Evolutionary conservation across 805 yeast species (phyloP).

Genomic region (Saturnispora kantuleensis): DNA sequence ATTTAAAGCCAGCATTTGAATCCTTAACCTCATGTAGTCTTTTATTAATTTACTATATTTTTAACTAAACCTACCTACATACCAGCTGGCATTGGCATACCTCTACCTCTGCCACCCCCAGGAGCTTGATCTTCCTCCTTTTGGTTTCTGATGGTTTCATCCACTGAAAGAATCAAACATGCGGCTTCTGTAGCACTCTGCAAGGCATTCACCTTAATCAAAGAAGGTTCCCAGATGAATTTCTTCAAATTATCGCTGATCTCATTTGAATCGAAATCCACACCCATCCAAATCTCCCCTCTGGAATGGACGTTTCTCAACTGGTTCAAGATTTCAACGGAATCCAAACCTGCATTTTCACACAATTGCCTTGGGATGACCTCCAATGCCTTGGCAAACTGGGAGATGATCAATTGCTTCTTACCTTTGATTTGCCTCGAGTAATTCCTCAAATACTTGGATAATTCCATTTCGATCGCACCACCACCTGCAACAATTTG

Average conservation of each 20-base stretch:
- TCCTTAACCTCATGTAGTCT: not conserved
- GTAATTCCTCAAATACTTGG: slow-evolving; percentile 77
- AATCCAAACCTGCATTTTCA: slow-evolving; percentile 98
- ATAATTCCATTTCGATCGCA: slow-evolving; percentile 95
- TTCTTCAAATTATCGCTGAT: slow-evolving; percentile 76
- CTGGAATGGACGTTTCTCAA: slow-evolving; percentile 90
- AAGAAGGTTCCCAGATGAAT: slow-evolving; percentile 97
- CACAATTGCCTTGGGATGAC: slow-evolving; percentile 95
- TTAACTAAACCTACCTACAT: slow-evolving; percentile 4
- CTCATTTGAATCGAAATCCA: slow-evolving; percentile 77
- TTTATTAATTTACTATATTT: not conserved
- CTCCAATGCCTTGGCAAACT: slow-evolving; percentile 91
- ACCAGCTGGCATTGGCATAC: slow-evolving; percentile 38
- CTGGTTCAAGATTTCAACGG: slow-evolving; percentile 85
- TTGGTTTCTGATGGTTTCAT: slow-evolving; percentile 79
- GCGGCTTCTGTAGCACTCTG: slow-evolving; percentile 97
- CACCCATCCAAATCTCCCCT: slow-evolving; percentile 87
- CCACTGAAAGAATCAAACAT: slow-evolving; percentile 83
- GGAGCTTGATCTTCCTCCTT: slow-evolving; percentile 39
- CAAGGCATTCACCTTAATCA: slow-evolving; percentile 88
- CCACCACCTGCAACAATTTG: slow-evolving; percentile 97
- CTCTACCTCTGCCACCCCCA: slow-evolving; percentile 49
- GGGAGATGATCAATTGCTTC: slow-evolving; percentile 85
- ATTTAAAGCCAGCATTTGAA: not conserved
- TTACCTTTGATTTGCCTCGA: slow-evolving; percentile 88